Base-by-base conservation (phyloP, 768 basidiomycete species). In the Chiua virens region DNA sequence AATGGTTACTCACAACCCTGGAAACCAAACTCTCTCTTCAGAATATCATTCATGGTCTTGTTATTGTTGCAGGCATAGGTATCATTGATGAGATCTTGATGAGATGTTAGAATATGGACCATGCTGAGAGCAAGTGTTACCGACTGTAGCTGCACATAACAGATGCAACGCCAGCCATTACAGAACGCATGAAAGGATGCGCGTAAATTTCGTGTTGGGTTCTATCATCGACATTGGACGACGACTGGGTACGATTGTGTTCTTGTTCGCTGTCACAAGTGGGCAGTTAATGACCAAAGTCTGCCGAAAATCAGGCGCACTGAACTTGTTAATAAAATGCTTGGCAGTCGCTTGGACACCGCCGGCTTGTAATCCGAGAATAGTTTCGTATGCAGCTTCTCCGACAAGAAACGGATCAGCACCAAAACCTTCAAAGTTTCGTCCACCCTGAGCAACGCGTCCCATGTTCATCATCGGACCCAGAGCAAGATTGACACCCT, bases 381-480 rank as follows among this genome's bases (percentile, higher is more conserved):
- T 81, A 1, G 92, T 95, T 68, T 92, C 88, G 42, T 77, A 83
- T 3, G 83, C 78, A 7, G 74, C 75, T 62, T 90, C 91, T 13
- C 94, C 92, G n/a, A 80, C 61, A 15, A 96, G 73, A 72, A 83
- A 96, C 0, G 94, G 94, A 66, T 97, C 94, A 10, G 80, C 91
- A 27, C 93, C 92, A 51, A 93, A 94, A n/a, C 91, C 92, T 75
- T 96, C 94, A 90, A 92, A 96, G 68, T 94, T 92, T 25, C 94
- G 76, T 17, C 94, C 94, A 8, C 87, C 91, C 56, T 81, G 75
- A 3, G 88, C 84, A 18, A 86, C 70, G 17, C 89, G 81, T 1
- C 86, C 89, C 74, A 95, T 80, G 65, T 94, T 93, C 83, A 91
- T 93, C 86, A 89, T 89, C 0, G 91, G 80, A 25, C 79, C 81